Evolutionary conservation across 1,284 basidiomycete genomes (phyloP).

Genomic region (Melampsora larici-populina): DNA sequence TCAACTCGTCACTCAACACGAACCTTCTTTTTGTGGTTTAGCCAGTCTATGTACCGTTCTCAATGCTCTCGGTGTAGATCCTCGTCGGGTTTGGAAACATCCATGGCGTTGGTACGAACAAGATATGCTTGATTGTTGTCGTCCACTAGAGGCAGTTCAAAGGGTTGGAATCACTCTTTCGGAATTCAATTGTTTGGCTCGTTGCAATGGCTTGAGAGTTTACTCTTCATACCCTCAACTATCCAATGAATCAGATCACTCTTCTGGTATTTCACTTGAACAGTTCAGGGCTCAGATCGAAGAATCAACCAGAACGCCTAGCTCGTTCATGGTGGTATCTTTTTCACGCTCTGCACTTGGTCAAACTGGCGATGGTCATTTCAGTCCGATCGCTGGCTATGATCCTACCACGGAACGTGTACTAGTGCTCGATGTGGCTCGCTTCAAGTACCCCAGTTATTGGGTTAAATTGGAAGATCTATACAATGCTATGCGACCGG

Average conservation of each 20-base stretch:
- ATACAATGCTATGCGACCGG: slow-evolving; percentile 47
- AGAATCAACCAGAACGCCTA: slow-evolving; percentile 12
- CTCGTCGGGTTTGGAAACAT: slow-evolving; percentile 47
- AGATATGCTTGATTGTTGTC: slow-evolving; percentile 50
- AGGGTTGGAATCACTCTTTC: slow-evolving; percentile 47
- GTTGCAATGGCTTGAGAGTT: slow-evolving; percentile 48
- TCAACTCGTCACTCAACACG: slow-evolving; percentile 48
- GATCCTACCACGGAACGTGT: slow-evolving; percentile 46
- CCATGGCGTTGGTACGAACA: slow-evolving; percentile 49
- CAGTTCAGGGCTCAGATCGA: slow-evolving; percentile 47
- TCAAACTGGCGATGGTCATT: slow-evolving; percentile 50
- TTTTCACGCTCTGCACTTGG: slow-evolving; percentile 47
- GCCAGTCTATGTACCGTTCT: slow-evolving; percentile 49
- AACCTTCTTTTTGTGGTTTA: slow-evolving; percentile 48
- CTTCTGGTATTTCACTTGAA: slow-evolving; percentile 2
- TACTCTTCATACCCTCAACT: neutral
- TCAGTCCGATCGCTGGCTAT: slow-evolving; percentile 47
- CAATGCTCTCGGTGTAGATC: slow-evolving; percentile 50
- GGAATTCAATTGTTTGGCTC: slow-evolving; percentile 50
- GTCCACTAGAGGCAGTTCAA: slow-evolving; percentile 46
- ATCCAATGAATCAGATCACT: neutral
- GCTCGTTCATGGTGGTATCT: slow-evolving; percentile 45
- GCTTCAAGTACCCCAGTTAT: slow-evolving; percentile 48
- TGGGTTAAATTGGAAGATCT: slow-evolving; percentile 45
- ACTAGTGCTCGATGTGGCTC: slow-evolving; percentile 49